Conservation (phyloP, 495 filamentous ascomycete genomes). For the Xylaria scruposa region DNA sequence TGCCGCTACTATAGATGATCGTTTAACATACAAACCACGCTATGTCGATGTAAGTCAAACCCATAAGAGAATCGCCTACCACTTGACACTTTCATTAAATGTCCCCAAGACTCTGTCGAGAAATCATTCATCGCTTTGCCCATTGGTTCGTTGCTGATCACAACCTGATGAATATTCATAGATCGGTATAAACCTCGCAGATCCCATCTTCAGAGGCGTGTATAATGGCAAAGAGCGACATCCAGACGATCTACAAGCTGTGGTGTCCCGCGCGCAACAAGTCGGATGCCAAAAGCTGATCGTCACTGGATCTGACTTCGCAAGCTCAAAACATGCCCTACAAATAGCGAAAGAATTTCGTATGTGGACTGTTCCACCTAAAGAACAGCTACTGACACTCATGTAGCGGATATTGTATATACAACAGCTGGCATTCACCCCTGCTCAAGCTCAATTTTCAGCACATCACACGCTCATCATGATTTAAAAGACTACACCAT, state of each 20-base stretch:
- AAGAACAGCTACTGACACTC: conserved; percentile 24
- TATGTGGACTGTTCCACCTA: conserved; percentile 47
- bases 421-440: conserved; percentile 94
- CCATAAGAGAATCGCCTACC: neutral
- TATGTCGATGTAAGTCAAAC: conserved; percentile 64
- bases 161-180: conserved; percentile 27
- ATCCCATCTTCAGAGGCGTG: conserved; percentile 81
- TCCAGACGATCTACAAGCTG: conserved; percentile 75
- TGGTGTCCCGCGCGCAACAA: conserved; percentile 75
- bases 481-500: conserved; percentile 47
- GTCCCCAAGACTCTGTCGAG: neutral
- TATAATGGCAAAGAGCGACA: conserved; percentile 86
- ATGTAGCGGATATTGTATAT: conserved; percentile 74
- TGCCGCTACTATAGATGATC: conserved; percentile 7
- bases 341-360: conserved; percentile 74
- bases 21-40: conserved; percentile 49
- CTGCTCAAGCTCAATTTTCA: conserved; percentile 75
- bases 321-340: conserved; percentile 76
- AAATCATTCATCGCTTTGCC: too few species aligned
- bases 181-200: conserved; percentile 94
- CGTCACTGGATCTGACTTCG: conserved; percentile 89
- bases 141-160: neutral
- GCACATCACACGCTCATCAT: conserved; percentile 58
- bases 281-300: conserved; percentile 88
- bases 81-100: neutral